Evolutionary conservation across 2,329 filamentous ascomycete species (phyloP).

Genomic region (Pseudodiploospora longispora): DNA sequence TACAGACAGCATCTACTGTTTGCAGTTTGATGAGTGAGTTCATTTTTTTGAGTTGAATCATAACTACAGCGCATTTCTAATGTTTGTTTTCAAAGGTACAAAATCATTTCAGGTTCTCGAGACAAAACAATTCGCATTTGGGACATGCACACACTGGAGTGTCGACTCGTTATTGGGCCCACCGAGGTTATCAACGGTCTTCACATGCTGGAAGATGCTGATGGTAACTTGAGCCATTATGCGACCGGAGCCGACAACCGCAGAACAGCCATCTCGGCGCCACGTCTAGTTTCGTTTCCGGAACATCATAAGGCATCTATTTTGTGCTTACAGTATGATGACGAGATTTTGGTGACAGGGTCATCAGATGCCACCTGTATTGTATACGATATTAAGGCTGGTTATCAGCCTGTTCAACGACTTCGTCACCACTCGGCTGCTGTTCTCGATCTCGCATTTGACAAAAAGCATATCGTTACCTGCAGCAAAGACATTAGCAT

Average conservation of each 20-base stretch:
- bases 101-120: slow-evolving; percentile 93
- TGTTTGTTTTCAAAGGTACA: slow-evolving; percentile 60
- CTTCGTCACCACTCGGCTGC: slow-evolving; percentile 75
- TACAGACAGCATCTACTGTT: slow-evolving; percentile 91
- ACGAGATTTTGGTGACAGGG: slow-evolving; percentile 86
- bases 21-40: slow-evolving; percentile 90
- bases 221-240: slow-evolving; percentile 45
- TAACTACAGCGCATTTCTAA: background rate
- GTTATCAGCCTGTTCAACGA: slow-evolving; percentile 72
- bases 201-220: slow-evolving; percentile 42
- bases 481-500: slow-evolving; percentile 95
- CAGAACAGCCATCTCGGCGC: slow-evolving; percentile 38
- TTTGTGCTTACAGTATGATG: slow-evolving; percentile 89
- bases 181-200: slow-evolving; percentile 51
- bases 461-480: slow-evolving; percentile 86
- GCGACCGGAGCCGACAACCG: slow-evolving; percentile 46
- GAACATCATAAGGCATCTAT: slow-evolving; percentile 85
- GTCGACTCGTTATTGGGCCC: slow-evolving; percentile 78
- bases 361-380: slow-evolving; percentile 91
- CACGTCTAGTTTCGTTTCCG: slow-evolving; percentile 48
- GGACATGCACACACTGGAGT: slow-evolving; percentile 86
- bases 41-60: slow-evolving; percentile 15
- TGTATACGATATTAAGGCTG: slow-evolving; percentile 73
- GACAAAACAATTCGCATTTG: slow-evolving; percentile 90
- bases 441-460: slow-evolving; percentile 88